These are phyloP conservation scores for Boletus vermiculosoides DNA, from an alignment of 768 basidiomycete species.

Conservation along the genomic window DNA sequence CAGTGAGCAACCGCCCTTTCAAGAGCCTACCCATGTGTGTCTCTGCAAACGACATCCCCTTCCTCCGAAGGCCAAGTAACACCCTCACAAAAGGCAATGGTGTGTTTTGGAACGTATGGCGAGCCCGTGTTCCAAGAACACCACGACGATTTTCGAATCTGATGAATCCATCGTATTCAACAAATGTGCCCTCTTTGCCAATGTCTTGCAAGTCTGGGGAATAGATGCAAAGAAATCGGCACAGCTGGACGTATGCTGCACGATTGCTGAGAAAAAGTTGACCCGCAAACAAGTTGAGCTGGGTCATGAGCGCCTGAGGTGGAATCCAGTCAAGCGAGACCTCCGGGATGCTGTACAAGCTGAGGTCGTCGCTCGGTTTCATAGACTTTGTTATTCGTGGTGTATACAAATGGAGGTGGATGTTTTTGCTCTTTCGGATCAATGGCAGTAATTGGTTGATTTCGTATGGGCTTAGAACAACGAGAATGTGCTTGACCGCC, in stretches of 20 bases:
- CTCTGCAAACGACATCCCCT: conserved; percentile 34
- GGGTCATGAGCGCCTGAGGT: conserved; percentile 18
- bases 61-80: conserved; percentile 39
- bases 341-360: conserved; percentile 22
- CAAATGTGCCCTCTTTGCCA: conserved; percentile 42
- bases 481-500: conserved; percentile 29
- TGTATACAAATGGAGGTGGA: conserved; percentile 43
- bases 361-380: conserved; percentile 37
- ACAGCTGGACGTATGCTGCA: conserved; percentile 34
- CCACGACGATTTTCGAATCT: conserved; percentile 1
- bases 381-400: conserved; percentile 36
- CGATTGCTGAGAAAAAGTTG: conserved; percentile 41
- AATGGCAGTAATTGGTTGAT: conserved; percentile 38
- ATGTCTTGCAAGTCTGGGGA: conserved; percentile 44
- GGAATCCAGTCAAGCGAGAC: conserved; percentile 19
- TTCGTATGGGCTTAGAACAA: conserved; percentile 43
- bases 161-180: conserved; percentile 24
- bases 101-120: conserved; percentile 10
- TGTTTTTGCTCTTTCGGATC: conserved; percentile 33
- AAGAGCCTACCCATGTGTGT: conserved; percentile 45
- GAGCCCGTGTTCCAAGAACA: too few relatives aligned
- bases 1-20: conserved; percentile 24
- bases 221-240: conserved; percentile 38
- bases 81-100: conserved; percentile 30
- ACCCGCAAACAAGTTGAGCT: conserved; percentile 46